phyloP scores from a whole-genome alignment of 2,329 filamentous ascomycete genomes.

The Exutisphaerella laricina region DNA sequence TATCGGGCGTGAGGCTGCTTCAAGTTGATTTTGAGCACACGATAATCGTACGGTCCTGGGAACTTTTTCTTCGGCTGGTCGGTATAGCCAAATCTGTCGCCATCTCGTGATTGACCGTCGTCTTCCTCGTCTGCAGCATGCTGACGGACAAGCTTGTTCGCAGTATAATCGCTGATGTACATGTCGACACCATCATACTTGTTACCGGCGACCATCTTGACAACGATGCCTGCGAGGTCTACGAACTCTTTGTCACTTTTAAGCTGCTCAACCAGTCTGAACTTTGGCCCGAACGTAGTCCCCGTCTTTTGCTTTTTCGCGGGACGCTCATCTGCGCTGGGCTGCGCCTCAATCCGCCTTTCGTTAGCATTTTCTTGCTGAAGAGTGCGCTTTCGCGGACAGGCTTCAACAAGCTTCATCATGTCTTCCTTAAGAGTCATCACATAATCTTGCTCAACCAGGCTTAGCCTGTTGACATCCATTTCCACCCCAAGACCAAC shows the following conservation, averaged over 20 bases:
- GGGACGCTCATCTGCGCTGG: slow-evolving; percentile 1
- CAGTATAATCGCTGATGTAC: slow-evolving; percentile 79
- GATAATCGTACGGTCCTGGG: slow-evolving; percentile 68
- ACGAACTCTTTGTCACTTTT: slow-evolving; percentile 50
- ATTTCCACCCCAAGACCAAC: slow-evolving; percentile 13
- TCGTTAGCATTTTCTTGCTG: neutral
- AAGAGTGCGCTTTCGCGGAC: neutral
- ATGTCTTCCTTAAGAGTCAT: slow-evolving; percentile 28
- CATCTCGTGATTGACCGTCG: slow-evolving; percentile 22
- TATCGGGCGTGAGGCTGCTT: slow-evolving; percentile 62
- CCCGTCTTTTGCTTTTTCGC: slow-evolving; percentile 11
- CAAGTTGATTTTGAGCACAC: slow-evolving; percentile 64
- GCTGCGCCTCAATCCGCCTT: neutral
- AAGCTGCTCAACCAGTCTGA: slow-evolving; percentile 60
- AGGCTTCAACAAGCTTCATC: slow-evolving; percentile 4
- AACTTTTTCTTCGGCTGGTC: slow-evolving; percentile 46
- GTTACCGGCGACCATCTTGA: slow-evolving; percentile 48
- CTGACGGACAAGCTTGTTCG: slow-evolving; percentile 59
- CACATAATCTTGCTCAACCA: slow-evolving; percentile 32
- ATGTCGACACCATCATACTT: slow-evolving; percentile 49
- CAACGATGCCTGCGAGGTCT: slow-evolving; percentile 67
- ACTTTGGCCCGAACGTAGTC: slow-evolving; percentile 42
- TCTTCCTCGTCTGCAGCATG: slow-evolving; percentile 40
- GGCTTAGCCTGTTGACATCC: slow-evolving; percentile 15
- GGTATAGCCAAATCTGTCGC: slow-evolving; percentile 30